These are phyloP conservation scores for Colletotrichum liaoningense DNA, from an alignment of 2,329 filamentous ascomycete species.

Conservation along the genomic window DNA sequence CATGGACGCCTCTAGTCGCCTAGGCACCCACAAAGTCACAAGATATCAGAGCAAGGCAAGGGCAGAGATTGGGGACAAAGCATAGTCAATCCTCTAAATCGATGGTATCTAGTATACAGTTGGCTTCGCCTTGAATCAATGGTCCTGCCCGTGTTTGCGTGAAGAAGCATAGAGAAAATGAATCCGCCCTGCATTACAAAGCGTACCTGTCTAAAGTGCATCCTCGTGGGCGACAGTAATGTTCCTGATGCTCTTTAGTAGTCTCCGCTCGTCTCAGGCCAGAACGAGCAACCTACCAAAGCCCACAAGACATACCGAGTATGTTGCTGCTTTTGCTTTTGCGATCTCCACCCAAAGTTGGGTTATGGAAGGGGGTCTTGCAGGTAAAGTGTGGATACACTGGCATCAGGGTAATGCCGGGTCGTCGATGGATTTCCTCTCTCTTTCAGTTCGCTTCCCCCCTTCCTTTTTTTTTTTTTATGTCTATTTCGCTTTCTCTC, in stretches of 20 bases:
- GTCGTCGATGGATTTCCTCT: not conserved
- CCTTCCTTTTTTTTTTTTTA: no score
- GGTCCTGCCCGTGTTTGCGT: not conserved
- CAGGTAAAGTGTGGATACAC: not conserved
- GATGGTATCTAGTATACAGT: conserved; percentile 22
- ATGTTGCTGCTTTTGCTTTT: not conserved
- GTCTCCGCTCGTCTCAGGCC: conserved; percentile 22
- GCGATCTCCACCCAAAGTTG: not conserved
- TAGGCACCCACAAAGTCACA: no score
- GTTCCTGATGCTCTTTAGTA: conserved; percentile 34
- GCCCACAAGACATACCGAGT: conserved; percentile 24
- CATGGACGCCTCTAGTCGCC: no score
- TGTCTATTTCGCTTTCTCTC: no score
- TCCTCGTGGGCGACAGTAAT: conserved; percentile 2
- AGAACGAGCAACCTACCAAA: conserved; percentile 23
- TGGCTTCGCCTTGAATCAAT: not conserved
- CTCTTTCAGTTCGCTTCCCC: not conserved
- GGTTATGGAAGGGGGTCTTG: not conserved
- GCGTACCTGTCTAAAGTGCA: not conserved
- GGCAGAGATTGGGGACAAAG: not conserved
- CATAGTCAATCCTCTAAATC: conserved; percentile 18
- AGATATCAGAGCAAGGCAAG: not conserved
- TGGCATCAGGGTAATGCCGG: not conserved
- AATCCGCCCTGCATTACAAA: conserved; percentile 7
- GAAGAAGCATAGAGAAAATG: conserved; percentile 8